Percentiles rank a stretch among this genome's conserved stretches.
These are phyloP conservation scores for Boletus tylopilopsis DNA, from an alignment of 768 basidiomycete species.

Conservation along the genomic window DNA sequence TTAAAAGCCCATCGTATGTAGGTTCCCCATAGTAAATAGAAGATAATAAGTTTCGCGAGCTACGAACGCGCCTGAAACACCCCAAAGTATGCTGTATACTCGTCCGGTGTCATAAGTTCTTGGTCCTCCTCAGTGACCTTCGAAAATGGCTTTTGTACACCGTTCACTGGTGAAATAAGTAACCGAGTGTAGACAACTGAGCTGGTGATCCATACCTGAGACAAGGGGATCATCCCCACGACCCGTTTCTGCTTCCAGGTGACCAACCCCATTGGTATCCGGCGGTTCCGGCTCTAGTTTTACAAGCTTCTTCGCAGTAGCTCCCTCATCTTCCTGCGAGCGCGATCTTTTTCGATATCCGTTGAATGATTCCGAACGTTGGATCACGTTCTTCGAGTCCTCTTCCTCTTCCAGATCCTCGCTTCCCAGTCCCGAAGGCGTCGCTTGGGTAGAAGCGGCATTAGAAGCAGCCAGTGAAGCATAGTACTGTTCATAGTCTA, in stretches of 20 bases:
- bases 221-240: constrained; percentile 50
- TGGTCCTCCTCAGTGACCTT: constrained; percentile 90
- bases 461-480: constrained; percentile 68
- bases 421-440: constrained; percentile 53
- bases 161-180: constrained; percentile 55
- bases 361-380: constrained; percentile 66
- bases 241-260: background rate
- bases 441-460: constrained; percentile 54
- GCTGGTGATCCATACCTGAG: constrained; percentile 46
- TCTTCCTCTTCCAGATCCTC: constrained; percentile 69
- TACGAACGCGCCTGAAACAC: constrained; percentile 49
- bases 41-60: background rate
- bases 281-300: constrained; percentile 38
- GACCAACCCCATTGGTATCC: constrained; percentile 16
- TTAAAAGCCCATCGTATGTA: constrained; percentile 12
- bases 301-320: constrained; percentile 35
- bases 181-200: background rate
- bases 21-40: constrained; percentile 6
- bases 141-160: constrained; percentile 66
- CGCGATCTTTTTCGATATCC: constrained; percentile 73
- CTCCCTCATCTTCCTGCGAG: constrained; percentile 56
- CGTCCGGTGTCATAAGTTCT: constrained; percentile 90
- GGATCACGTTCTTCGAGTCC: constrained; percentile 61
- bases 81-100: constrained; percentile 81
- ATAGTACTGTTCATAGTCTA: constrained; percentile 82